These are phyloP conservation scores for Aspergillus conjunctus DNA, from an alignment of 495 filamentous ascomycete species.

Conservation along the genomic window DNA sequence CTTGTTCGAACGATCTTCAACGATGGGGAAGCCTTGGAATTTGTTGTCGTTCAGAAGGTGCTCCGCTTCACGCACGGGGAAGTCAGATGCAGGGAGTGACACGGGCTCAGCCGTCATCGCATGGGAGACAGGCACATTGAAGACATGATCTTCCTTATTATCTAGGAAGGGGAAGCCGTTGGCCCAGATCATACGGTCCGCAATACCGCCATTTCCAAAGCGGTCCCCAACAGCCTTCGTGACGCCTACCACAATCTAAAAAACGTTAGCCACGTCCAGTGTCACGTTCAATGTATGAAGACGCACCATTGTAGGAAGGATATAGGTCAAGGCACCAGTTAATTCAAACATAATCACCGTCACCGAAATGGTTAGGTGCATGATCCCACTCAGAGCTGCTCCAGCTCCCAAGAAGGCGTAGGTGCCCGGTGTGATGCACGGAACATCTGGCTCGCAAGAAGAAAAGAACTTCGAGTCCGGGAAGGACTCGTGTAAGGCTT, in stretches of 20 bases:
- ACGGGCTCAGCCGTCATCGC: slow-evolving; percentile 83
- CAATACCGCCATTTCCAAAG: slow-evolving; percentile 94
- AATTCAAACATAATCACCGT: slow-evolving; percentile 99
- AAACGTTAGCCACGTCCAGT: slow-evolving; percentile 20
- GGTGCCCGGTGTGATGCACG: slow-evolving; percentile 94
- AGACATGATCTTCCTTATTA: slow-evolving; percentile 97
- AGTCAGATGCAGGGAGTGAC: slow-evolving; percentile 71
- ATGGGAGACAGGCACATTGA: slow-evolving; percentile 90
- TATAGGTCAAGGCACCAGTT: slow-evolving; percentile 92
- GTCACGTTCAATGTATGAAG: not conserved
- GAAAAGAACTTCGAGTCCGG: slow-evolving; percentile 83
- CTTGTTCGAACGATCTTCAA: slow-evolving; percentile 71
- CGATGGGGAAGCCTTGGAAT: slow-evolving; percentile 94
- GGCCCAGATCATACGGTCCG: slow-evolving; percentile 99
- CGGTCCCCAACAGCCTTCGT: slow-evolving; percentile 92
- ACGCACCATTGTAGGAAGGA: slow-evolving; percentile 86
- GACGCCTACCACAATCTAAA: slow-evolving; percentile 87
- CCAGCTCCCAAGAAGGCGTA: slow-evolving; percentile 94
- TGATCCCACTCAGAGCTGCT: slow-evolving; percentile 95
- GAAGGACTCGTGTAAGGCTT: slow-evolving; percentile 81
- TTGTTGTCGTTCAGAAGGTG: slow-evolving; percentile 74
- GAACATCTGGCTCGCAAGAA: slow-evolving; percentile 85
- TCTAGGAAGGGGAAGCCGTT: slow-evolving; percentile 97
- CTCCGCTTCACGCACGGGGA: slow-evolving; percentile 74
- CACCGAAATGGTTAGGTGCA: slow-evolving; percentile 95